phyloP scores from a whole-genome alignment of 192 early-diverging fungal genomes.

The Coemansia sp. region DNA sequence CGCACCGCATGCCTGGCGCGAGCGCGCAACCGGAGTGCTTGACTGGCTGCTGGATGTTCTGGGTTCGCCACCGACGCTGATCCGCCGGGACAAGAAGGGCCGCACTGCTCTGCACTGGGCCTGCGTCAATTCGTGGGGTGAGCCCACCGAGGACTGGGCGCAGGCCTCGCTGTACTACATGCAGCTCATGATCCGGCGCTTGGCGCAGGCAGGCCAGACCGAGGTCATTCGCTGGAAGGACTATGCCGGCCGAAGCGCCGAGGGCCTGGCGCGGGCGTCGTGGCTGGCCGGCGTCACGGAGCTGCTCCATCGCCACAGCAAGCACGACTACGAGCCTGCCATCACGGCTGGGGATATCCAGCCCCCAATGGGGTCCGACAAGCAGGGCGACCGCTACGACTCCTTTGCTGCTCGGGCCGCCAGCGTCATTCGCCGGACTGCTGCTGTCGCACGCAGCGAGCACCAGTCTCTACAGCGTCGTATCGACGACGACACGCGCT shows the following conservation, averaged over 20 bases:
- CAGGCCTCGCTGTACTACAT: constrained; percentile 18
- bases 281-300: not conserved
- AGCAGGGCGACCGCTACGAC: constrained; percentile 11
- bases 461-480: constrained; percentile 7
- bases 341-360: not conserved
- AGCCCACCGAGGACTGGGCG: not conserved
- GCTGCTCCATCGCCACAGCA: not conserved
- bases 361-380: not conserved
- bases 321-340: not conserved
- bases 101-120: constrained; percentile 41
- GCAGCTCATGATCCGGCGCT: constrained; percentile 1
- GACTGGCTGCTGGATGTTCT: constrained; percentile 31
- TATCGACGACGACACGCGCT: constrained; percentile 31
- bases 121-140: constrained; percentile 4
- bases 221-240: constrained; percentile 26
- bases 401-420: constrained; percentile 7
- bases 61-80: constrained; percentile 7
- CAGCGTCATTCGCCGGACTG: constrained; percentile 6
- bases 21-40: constrained; percentile 11
- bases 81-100: constrained; percentile 24
- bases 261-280: constrained; percentile 5
- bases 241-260: constrained; percentile 20
- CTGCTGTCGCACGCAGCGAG: constrained; percentile 17
- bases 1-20: constrained; percentile 8
- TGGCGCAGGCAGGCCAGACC: constrained; percentile 1